Conservation (phyloP, 306 rosid genomes). For the Corylus heterophylla region DNA sequence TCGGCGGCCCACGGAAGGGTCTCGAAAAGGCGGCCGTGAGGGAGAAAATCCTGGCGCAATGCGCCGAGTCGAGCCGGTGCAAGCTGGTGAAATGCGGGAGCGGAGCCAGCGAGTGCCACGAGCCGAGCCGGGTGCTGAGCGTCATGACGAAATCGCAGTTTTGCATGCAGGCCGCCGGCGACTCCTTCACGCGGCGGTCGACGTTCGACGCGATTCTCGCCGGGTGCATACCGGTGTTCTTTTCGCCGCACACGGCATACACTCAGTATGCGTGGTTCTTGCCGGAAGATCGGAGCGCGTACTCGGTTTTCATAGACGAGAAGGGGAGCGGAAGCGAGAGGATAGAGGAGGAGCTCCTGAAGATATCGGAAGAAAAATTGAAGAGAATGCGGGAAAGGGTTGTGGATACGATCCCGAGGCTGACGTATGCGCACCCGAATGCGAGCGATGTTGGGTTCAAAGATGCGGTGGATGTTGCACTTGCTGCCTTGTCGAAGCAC, state of each 20-base stretch:
- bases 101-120: constrained; percentile 33
- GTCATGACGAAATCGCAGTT: constrained; percentile 53
- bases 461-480: constrained; percentile 63
- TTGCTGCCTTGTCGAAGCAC: constrained; percentile 29
- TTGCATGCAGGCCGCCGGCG: constrained; percentile 77
- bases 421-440: constrained; percentile 60
- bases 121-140: constrained; percentile 42
- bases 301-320: constrained; percentile 64
- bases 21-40: constrained; percentile 63
- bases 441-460: constrained; percentile 37
- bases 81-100: constrained; percentile 41
- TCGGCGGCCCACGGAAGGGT: constrained; percentile 62
- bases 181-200: constrained; percentile 73
- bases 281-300: constrained; percentile 29
- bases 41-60: constrained; percentile 53
- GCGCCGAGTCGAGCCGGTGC: constrained; percentile 44
- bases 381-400: constrained; percentile 49
- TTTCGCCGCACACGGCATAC: constrained; percentile 73
- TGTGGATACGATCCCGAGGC: constrained; percentile 41
- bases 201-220: constrained; percentile 67
- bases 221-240: constrained; percentile 75
- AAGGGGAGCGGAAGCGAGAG: constrained; percentile 32
- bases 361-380: constrained; percentile 34
- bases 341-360: constrained; percentile 51
- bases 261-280: constrained; percentile 68